Base-by-base conservation (phyloP, 257 asterid genomes). In the Capsicum baccatum region DNA sequence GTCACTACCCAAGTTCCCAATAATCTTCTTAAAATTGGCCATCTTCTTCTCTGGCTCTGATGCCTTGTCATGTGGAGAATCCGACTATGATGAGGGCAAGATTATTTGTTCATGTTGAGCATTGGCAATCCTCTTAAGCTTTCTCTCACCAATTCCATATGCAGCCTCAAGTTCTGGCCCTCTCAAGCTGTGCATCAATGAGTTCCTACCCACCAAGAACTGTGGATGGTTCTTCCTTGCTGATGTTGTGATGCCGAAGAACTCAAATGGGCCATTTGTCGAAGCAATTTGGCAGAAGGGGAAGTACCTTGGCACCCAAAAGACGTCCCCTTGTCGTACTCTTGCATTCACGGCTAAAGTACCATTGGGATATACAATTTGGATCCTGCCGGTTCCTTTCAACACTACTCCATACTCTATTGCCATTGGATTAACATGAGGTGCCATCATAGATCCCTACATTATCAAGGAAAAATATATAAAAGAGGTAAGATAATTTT, bases 231-330 rank as follows among this genome's bases (percentile, higher is more conserved):
- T 68, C 52, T 50, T 68, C 50, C 52, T 68, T 68, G 76, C 52
- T 68, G 76, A 68, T 37, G 76, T 68, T 3, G 76, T 68, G 76
- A 68, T 37, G 3, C 76, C 76, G 2, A 68, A 68, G 26, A 37
- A 37, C 52, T 68, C 26, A 68, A 68, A 68, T 9, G 4, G 76
- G 21, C 76, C 76, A 68, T 68, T 37, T 0, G 26, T 7, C 0
- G 76, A 68, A 68, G 76, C 76, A 37, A 68, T 68, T 68, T 68
- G 76, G 26, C 76, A 68, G 26, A 68, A 68, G 4, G 76, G 76
- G 26, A 68, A 68, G 76, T 68, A 68, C 13, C 76, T 37, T 7
- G 52, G 76, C 13, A 68, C 76, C 76, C 76, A 68, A 68, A 35
- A 68, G 1, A 68, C 76, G 1, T 68, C 54, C 13, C 76, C 76